Percentiles rank a stretch among this genome's conserved stretches.
Evolutionary conservation across 1,284 basidiomycete genomes (phyloP).

Genomic region (Apiotrichum laibachii): DNA sequence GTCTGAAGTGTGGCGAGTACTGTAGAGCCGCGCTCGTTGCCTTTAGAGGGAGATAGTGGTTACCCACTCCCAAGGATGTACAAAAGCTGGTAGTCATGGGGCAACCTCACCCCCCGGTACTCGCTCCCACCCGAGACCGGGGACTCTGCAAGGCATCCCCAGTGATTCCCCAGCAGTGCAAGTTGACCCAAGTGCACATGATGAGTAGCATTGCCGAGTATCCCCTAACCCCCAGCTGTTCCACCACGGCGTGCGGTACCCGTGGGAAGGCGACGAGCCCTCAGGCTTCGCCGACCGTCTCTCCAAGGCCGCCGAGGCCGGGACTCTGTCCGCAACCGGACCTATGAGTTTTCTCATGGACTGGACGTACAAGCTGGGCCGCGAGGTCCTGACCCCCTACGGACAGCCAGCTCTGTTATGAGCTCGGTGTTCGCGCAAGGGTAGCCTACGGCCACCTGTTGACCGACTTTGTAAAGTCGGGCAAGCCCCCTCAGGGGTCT

Average conservation of each 20-base stretch:
- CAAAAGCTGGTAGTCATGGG: too few relatives aligned
- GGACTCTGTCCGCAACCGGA: constrained; percentile 34
- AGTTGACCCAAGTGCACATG: too few relatives aligned
- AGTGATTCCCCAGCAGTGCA: too few relatives aligned
- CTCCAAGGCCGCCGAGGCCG: constrained; percentile 34
- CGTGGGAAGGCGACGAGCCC: constrained; percentile 39
- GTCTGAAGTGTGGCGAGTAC: too few relatives aligned
- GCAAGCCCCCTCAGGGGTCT: constrained; percentile 51
- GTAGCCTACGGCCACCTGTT: constrained; percentile 73
- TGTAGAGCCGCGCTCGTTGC: too few relatives aligned
- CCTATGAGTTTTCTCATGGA: constrained; percentile 52
- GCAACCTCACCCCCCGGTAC: too few relatives aligned
- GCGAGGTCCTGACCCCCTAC: constrained; percentile 53
- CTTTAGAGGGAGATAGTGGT: too few relatives aligned
- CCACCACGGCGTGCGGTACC: constrained; percentile 55
- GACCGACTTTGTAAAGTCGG: constrained; percentile 65
- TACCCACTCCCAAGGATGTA: too few relatives aligned
- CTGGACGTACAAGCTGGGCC: constrained; percentile 54
- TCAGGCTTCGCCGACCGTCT: constrained; percentile 37
- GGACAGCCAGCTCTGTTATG: constrained; percentile 51
- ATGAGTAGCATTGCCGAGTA: too few relatives aligned
- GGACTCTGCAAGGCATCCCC: too few relatives aligned
- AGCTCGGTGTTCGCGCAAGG: constrained; percentile 42
- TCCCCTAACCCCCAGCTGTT: constrained; percentile 54
- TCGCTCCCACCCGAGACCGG: too few relatives aligned